These are phyloP conservation scores for Cyamopsis tetragonoloba DNA, from an alignment of 306 rosid genomes.

Conservation along the genomic window DNA sequence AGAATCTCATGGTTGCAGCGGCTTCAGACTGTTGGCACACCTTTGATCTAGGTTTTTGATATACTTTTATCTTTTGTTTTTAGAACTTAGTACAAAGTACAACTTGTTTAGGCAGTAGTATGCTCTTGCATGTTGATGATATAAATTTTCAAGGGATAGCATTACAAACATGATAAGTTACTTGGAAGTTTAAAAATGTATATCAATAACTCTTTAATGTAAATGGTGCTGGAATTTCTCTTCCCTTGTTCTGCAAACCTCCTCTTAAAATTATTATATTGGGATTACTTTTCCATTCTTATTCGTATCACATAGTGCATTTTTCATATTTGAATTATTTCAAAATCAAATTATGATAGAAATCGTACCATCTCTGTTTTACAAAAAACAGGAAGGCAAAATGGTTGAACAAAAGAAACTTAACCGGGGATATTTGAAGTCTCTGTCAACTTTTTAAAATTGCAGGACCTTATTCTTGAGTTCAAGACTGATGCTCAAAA, in stretches of 20 bases:
- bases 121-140: neutral
- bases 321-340: neutral
- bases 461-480: neutral
- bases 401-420: neutral
- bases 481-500: neutral
- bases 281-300: neutral
- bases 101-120: neutral
- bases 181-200: slow-evolving; percentile 14
- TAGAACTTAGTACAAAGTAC: slow-evolving; percentile 15
- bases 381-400: neutral
- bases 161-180: neutral
- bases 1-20: slow-evolving; percentile 71
- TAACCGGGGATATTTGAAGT: neutral
- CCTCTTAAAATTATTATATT: neutral
- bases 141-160: neutral
- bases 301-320: neutral
- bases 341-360: neutral
- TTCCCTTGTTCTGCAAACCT: neutral
- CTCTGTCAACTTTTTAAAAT: neutral
- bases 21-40: slow-evolving; percentile 45
- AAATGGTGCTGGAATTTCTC: neutral
- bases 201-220: neutral
- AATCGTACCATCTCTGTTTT: too few species aligned
- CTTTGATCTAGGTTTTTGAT: slow-evolving; percentile 29
- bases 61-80: neutral